Conservation (phyloP, 352 stramenopile genomes). For the Phytopythium vexans region DNA sequence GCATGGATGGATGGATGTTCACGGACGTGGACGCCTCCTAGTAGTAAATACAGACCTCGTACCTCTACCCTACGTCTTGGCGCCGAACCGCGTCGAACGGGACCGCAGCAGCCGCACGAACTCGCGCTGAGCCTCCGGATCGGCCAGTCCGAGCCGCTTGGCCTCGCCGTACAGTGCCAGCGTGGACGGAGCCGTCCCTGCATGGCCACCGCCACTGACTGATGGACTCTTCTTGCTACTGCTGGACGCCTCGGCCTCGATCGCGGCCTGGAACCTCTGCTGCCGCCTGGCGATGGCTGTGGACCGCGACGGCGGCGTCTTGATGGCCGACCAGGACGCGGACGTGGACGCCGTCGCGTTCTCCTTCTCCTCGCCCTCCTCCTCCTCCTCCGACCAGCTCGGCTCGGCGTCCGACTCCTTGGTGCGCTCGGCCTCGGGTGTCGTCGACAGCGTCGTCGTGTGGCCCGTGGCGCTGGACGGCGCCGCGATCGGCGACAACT, state of each 20-base stretch:
- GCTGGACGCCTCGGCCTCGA: conserved; percentile 36
- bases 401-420: too few relatives aligned
- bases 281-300: conserved; percentile 29
- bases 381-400: not conserved
- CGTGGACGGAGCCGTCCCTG: conserved; percentile 15
- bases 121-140: conserved; percentile 34
- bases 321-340: not conserved
- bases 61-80: not conserved
- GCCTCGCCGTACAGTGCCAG: conserved; percentile 43
- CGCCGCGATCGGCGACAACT: conserved; percentile 43
- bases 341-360: conserved; percentile 9
- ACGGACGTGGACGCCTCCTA: not conserved
- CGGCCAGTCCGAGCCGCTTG: conserved; percentile 21
- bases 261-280: conserved; percentile 47
- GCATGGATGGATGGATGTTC: too few relatives aligned
- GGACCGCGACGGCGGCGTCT: conserved; percentile 5
- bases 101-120: conserved; percentile 28
- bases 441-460: too few relatives aligned
- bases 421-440: too few relatives aligned
- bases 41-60: not conserved
- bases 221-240: not conserved
- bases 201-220: conserved; percentile 3
- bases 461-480: too few relatives aligned
- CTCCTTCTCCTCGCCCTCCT: conserved; percentile 22
- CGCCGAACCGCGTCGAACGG: not conserved